Conservation (phyloP, 768 basidiomycete species). For the Tephrocybe sp. region DNA sequence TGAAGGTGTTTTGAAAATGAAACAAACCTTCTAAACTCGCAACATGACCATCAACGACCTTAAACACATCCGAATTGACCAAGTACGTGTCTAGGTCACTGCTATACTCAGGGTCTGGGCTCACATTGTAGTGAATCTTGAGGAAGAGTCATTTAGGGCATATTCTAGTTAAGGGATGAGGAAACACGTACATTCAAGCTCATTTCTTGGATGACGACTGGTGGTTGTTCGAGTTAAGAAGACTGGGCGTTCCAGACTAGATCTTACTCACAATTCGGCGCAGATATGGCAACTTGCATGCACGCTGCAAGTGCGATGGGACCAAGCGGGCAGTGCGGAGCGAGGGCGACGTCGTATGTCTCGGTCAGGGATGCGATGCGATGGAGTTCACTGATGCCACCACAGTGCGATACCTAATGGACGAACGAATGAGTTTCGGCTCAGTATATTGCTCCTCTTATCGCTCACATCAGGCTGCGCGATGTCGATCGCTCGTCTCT, state of each 20-base stretch:
- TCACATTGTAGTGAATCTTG: conserved; percentile 65
- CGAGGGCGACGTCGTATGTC: conserved; percentile 69
- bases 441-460: neutral
- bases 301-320: conserved; percentile 72
- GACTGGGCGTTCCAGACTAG: neutral
- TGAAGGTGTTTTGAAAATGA: neutral
- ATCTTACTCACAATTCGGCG: conserved; percentile 51
- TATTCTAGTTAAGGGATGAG: neutral
- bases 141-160: neutral
- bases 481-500: conserved; percentile 61
- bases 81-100: conserved; percentile 66
- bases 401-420: conserved; percentile 53
- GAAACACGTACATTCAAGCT: conserved; percentile 46
- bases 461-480: conserved; percentile 61
- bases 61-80: conserved; percentile 47
- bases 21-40: conserved; percentile 37
- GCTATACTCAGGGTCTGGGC: conserved; percentile 22
- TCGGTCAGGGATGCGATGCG: conserved; percentile 59
- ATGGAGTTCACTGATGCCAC: conserved; percentile 57
- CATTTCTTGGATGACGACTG: conserved; percentile 66
- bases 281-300: conserved; percentile 57
- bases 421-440: neutral
- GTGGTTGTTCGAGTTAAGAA: neutral
- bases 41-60: conserved; percentile 51
- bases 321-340: conserved; percentile 71